These are phyloP conservation scores for Tetrastigma voinierianum DNA, from an alignment of 164 flowering plant genomes.

Conservation along the genomic window DNA sequence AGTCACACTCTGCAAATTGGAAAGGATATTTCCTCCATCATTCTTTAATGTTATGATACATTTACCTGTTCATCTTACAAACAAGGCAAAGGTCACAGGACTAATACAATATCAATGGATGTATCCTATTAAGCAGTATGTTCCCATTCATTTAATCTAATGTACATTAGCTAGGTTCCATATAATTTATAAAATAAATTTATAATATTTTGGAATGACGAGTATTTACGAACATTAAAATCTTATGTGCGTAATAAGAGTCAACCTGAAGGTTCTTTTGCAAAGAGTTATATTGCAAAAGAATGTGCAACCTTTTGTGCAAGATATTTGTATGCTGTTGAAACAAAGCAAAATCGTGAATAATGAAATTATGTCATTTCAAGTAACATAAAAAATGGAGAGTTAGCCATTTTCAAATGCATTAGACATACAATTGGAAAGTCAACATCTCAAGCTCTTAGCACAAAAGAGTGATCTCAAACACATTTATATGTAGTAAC, in stretches of 20 bases:
- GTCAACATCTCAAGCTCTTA: no score
- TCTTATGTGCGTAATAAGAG: slow-evolving; percentile 5
- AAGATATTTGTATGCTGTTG: background rate
- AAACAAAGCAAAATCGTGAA: no score
- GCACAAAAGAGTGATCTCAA: no score
- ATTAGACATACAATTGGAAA: no score
- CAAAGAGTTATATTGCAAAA: slow-evolving; percentile 6
- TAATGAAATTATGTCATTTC: no score
- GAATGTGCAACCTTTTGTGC: slow-evolving; percentile 19
- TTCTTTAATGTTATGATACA: slow-evolving; percentile 18
- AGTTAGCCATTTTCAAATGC: no score
- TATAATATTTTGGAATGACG: no score
- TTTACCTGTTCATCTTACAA: slow-evolving; percentile 11
- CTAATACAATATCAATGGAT: slow-evolving; percentile 13
- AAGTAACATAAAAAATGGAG: no score
- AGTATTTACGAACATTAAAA: background rate
- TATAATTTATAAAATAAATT: no score
- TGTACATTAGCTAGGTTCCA: background rate
- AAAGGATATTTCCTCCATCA: slow-evolving; percentile 13
- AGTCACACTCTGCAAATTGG: slow-evolving; percentile 4
- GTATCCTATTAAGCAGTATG: slow-evolving; percentile 9
- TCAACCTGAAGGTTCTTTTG: slow-evolving; percentile 10
- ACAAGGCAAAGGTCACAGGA: slow-evolving; percentile 9
- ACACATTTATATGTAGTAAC: no score
- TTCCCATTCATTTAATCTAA: background rate